A percentile compares a stretch with the other conserved stretches of the same genome.
Evolutionary conservation across 176 grass and related monocot genomes (phyloP).

Genomic region (Carex cristatella): DNA sequence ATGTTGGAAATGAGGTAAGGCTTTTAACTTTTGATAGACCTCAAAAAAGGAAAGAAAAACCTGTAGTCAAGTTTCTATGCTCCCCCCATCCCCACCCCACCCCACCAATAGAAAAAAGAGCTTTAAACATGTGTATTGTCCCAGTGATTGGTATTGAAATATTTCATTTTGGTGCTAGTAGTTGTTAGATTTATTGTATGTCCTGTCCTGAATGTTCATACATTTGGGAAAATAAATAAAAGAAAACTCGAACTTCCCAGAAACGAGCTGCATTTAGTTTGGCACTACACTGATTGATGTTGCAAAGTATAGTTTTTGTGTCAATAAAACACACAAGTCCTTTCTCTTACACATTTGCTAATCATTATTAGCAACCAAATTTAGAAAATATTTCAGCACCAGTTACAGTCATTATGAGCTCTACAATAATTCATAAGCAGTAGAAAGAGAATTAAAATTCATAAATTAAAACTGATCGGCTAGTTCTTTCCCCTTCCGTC

Average conservation of each 20-base stretch:
- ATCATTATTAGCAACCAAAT: neutral
- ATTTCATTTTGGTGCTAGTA: neutral
- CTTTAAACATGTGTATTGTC: neutral
- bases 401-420: neutral
- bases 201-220: neutral
- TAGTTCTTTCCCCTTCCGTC: neutral
- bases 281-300: neutral
- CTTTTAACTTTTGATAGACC: neutral
- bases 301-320: neutral
- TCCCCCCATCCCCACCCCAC: neutral
- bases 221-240: neutral
- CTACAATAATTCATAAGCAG: neutral
- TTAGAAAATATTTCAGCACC: neutral
- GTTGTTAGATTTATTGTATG: neutral
- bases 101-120: neutral
- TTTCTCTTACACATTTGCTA: neutral
- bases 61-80: neutral
- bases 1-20: slow-evolving; percentile 22
- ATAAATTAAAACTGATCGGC: neutral
- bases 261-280: neutral
- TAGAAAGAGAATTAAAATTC: neutral
- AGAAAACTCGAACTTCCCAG: neutral
- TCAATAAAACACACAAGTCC: neutral
- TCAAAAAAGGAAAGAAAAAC: slow-evolving; percentile 12
- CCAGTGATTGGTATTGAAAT: neutral